Percentiles rank a stretch among this genome's conserved stretches.
phyloP scores from a whole-genome alignment of 176 grass and related monocot genomes.

The Dactylis glomerata region DNA sequence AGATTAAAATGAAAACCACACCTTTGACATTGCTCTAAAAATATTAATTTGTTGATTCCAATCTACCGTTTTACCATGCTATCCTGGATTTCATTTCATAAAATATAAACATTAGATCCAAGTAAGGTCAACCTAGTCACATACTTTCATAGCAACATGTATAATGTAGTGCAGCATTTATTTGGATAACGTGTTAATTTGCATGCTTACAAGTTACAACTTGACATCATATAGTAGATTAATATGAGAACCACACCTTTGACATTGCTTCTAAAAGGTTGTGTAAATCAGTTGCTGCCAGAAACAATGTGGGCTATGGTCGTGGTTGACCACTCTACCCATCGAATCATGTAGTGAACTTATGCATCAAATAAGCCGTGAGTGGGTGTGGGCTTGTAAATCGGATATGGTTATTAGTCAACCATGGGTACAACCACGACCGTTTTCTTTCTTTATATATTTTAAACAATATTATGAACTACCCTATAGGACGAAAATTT shows the following conservation, averaged over 20 bases:
- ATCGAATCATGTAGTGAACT: neutral
- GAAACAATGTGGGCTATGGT: neutral
- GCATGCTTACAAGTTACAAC: neutral
- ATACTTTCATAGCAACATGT: neutral
- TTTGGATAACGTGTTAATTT: neutral
- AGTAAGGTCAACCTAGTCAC: neutral
- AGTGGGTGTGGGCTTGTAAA: neutral
- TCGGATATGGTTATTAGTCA: neutral
- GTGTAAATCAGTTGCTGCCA: neutral
- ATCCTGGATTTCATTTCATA: neutral
- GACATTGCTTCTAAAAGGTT: neutral
- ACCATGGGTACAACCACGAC: neutral
- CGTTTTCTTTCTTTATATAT: neutral
- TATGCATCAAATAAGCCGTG: neutral
- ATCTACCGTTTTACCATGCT: neutral
- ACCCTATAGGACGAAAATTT: neutral
- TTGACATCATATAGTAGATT: neutral
- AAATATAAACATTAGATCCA: neutral
- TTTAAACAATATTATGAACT: neutral
- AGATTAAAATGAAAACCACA: neutral
- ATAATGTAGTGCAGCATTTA: neutral
- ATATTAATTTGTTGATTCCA: conserved; percentile 4
- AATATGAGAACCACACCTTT: neutral
- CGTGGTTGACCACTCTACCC: neutral
- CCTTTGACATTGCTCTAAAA: neutral